Evolutionary conservation across 202 grass and related monocot species (phyloP), one percentile per base, ranked within the genome.

Genomic region (Brachypodium distachyon): DNA sequence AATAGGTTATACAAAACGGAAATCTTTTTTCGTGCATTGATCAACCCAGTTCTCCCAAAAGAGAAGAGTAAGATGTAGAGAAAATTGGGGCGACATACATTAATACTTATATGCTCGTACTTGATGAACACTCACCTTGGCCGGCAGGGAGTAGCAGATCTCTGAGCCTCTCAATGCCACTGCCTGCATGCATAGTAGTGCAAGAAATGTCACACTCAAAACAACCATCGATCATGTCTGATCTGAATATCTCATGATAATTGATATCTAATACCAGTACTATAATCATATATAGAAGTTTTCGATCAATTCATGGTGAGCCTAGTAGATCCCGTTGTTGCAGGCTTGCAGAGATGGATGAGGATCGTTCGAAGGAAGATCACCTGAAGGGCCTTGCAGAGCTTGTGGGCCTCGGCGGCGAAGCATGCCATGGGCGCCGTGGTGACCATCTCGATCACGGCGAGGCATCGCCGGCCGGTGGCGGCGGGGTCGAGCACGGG

Each of bases 331-430:
- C n/a, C n/a, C n/a, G n/a, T n/a, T n/a, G n/a, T n/a, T n/a, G n/a
- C n/a, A n/a, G n/a, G n/a, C n/a, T n/a, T n/a, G n/a, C 12, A 23
- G 43, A 37, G 25, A 2, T 17, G 10, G 56, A 34, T 6, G 25
- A n/a, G n/a, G 67, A 17, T 14, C n/a, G n/a, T n/a, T n/a, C n/a
- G n/a, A n/a, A n/a, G n/a, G n/a, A n/a, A 1, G 2, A 11, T 74
- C 5, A 93, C 90, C 90, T 87, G 69, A 34, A 93, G 84, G 32
- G 91, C 91, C 63, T 81, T 87, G 84, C 84, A 90, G 62, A 93
- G 77, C 9, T 74, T 90, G 36, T 83, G 64, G 37, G 82, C 82
- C 74, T 90, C 84, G 56, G 28, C 68, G 18, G 84, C 78, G 85
- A 90, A 90, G 50, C 80, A 63, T 25, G 84, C 52, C 25, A 43